These are phyloP conservation scores for Lagenidium sp. DNA, from an alignment of 352 stramenopile genomes.

Conservation along the genomic window DNA sequence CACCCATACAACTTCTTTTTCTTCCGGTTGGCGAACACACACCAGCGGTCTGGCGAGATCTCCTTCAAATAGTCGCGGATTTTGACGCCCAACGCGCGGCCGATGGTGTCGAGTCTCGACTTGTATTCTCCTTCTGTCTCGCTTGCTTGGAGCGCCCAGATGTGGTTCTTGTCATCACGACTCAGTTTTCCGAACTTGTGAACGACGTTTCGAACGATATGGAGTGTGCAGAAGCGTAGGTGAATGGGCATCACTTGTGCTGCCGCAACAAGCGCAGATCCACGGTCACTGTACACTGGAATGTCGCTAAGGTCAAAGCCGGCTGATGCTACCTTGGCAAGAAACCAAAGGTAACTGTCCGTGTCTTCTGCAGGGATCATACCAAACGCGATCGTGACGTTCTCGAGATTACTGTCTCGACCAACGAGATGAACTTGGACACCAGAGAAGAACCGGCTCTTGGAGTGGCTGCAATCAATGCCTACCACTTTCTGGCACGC, in stretches of 20 bases:
- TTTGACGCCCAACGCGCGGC: neutral
- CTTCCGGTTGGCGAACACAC: constrained; percentile 5
- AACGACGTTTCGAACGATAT: constrained; percentile 4
- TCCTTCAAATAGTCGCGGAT: constrained; percentile 4
- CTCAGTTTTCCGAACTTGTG: constrained; percentile 7
- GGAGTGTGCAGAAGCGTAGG: constrained; percentile 9
- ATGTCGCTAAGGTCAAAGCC: constrained; percentile 3
- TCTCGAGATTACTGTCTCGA: constrained; percentile 8
- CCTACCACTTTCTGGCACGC: too few relatives aligned
- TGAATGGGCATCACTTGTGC: too few relatives aligned
- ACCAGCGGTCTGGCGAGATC: constrained; percentile 7
- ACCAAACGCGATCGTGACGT: constrained; percentile 8
- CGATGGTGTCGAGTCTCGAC: neutral
- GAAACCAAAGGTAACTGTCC: constrained; percentile 8
- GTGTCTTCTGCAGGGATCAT: constrained; percentile 4
- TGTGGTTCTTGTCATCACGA: neutral
- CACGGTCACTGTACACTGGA: constrained; percentile 7
- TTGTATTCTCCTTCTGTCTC: constrained; percentile 4
- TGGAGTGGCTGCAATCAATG: too few relatives aligned
- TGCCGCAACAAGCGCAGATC: too few relatives aligned
- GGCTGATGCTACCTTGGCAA: constrained; percentile 3
- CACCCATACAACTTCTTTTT: constrained; percentile 12
- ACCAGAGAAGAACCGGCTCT: too few relatives aligned
- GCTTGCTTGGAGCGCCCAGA: constrained; percentile 8
- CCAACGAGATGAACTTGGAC: too few relatives aligned